Conservation (phyloP, 1,284 basidiomycete genomes). For the Austroboletus niveus region DNA sequence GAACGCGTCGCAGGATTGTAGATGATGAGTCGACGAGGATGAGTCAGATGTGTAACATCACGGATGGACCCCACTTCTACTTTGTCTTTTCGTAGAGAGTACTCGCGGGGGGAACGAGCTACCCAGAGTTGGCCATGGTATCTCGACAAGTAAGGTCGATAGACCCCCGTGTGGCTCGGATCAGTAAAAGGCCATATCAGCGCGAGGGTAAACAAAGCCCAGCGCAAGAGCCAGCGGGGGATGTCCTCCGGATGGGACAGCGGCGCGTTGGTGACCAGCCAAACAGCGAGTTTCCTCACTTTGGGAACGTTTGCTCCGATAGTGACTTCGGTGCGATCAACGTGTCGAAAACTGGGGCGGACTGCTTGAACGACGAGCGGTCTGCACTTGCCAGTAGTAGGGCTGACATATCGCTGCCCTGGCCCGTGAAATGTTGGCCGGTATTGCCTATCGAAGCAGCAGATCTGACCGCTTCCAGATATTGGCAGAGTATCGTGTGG, state of each 20-base stretch:
- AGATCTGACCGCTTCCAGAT: background rate
- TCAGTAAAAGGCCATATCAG: slow-evolving; percentile 16
- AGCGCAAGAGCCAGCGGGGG: slow-evolving; percentile 15
- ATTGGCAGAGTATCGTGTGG: background rate
- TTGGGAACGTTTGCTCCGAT: slow-evolving; percentile 1
- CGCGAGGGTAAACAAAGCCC: slow-evolving; percentile 19
- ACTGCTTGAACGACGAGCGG: slow-evolving; percentile 24
- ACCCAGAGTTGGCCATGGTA: slow-evolving; percentile 27
- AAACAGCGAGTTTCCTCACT: slow-evolving; percentile 17
- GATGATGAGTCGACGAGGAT: slow-evolving; percentile 23
- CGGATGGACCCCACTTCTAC: slow-evolving; percentile 1
- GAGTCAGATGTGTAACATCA: slow-evolving; percentile 17
- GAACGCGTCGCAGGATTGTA: slow-evolving; percentile 2
- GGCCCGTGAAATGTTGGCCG: slow-evolving; percentile 14
- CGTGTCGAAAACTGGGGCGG: slow-evolving; percentile 1
- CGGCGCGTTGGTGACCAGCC: slow-evolving; percentile 13
- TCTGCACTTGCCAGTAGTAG: slow-evolving; percentile 22
- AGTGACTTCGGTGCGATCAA: background rate
- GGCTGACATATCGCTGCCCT: slow-evolving; percentile 22
- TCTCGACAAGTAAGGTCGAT: slow-evolving; percentile 18
- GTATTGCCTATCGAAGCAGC: slow-evolving; percentile 23
- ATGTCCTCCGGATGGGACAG: background rate
- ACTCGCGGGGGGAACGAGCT: slow-evolving; percentile 23
- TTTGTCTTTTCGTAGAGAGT: slow-evolving; percentile 18
- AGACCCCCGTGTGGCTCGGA: slow-evolving; percentile 8